These are phyloP conservation scores for Kwoniella heveanensis DNA, from an alignment of 768 basidiomycete species.

Conservation along the genomic window DNA sequence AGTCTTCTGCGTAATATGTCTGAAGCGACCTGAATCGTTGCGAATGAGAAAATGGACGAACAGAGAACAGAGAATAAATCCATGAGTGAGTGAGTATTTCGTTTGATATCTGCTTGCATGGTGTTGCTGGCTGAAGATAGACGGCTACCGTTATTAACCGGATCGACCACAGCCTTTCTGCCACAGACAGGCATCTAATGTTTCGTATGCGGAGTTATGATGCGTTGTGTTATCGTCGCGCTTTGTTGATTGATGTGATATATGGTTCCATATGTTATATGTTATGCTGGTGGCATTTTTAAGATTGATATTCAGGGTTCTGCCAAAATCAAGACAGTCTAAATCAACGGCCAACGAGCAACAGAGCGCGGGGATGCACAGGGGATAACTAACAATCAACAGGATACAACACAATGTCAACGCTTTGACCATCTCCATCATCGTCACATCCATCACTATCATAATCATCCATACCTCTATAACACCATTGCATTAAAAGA, in stretches of 20 bases:
- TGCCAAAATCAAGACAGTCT: not conserved
- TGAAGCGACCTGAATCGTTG: too few species aligned
- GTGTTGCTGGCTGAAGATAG: too few species aligned
- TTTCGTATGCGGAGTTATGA: not conserved
- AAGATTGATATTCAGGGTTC: constrained; percentile 2
- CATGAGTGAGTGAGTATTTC: too few species aligned
- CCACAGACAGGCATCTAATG: not conserved
- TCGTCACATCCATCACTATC: not conserved
- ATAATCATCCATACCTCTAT: not conserved
- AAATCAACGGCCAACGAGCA: not conserved
- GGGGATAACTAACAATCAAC: not conserved
- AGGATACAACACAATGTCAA: not conserved
- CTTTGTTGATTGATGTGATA: not conserved
- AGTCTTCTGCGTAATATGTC: too few species aligned
- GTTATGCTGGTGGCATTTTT: not conserved
- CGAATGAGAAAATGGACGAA: too few species aligned
- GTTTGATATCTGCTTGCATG: not conserved
- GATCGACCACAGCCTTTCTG: too few species aligned
- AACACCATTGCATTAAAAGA: not conserved
- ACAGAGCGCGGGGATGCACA: too few species aligned
- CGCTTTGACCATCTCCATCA: not conserved
- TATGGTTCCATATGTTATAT: not conserved
- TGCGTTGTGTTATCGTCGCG: not conserved
- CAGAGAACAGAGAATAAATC: too few species aligned
- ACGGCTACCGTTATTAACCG: constrained; percentile 1